Evolutionary conservation across 2,329 filamentous ascomycete species (phyloP), one percentile per base, ranked within the genome.

Genomic region (Phialemonium atrogriseum): DNA sequence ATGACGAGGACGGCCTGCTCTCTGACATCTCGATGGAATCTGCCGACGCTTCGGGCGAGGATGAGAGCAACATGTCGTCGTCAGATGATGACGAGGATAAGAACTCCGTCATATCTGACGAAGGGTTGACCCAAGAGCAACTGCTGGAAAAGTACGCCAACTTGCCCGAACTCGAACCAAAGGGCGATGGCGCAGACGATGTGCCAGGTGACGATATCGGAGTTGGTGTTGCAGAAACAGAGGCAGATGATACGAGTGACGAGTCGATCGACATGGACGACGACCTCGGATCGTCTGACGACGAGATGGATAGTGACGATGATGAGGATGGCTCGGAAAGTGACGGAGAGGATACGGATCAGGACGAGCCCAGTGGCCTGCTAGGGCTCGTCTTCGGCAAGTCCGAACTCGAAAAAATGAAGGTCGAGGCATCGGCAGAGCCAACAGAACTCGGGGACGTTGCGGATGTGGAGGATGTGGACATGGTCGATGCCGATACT

Each of bases 241-340:
- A 53, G 5, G 44, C 54, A 24, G 61, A 64, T 25, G 73, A 76
- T 7, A 75, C 68, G 4, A 73, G 68, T 25, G 77, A 81, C 41
- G 76, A 80, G 48, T 80, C 77, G 2, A 60, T 80, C 14, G 74
- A 79, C 44, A 81, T 81, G 76, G 76, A 80, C 41, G 75, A 80
- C 37, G 75, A 80, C 35, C 56, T 77, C 42, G 73, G 71, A 3
- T 75, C 73, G 4, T 73, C 67, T 17, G 73, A 79, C 54, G 56
- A 49, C 17, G 52, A 54, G 7, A 51, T 55, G 3, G 56, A 53
- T 2, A 58, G 56, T 5, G 66, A 64, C 11, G 50, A 61, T 11
- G 66, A 66, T 5, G 59, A 56, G 5, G 64, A 54, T 15, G 54
- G 56, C 16, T 58, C 59, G 24, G 56, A 62, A 7, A 59, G 58